phyloP scores from a whole-genome alignment of 2,329 filamentous ascomycete species.

The Fusarium tuaranense region DNA sequence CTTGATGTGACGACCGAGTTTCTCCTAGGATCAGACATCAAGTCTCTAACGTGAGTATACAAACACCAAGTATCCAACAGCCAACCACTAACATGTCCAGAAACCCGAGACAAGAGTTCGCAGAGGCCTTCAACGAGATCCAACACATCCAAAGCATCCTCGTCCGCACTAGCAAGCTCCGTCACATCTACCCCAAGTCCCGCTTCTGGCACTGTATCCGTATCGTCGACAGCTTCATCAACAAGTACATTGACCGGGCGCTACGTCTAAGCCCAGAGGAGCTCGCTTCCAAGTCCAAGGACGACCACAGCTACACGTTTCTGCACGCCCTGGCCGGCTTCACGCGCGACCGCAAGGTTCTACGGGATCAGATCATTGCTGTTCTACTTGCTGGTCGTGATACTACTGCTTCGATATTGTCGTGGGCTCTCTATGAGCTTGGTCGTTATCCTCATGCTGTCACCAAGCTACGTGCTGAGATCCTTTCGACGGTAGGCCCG shows the following conservation, averaged over 20 bases:
- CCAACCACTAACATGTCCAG: not conserved
- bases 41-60: constrained; percentile 64
- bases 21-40: constrained; percentile 81
- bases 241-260: constrained; percentile 80
- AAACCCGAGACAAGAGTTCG: constrained; percentile 74
- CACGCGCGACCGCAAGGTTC: constrained; percentile 76
- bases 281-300: constrained; percentile 77
- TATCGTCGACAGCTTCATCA: constrained; percentile 80
- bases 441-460: constrained; percentile 76
- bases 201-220: constrained; percentile 74
- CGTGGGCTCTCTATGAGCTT: constrained; percentile 87
- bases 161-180: constrained; percentile 73
- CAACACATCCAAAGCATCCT: constrained; percentile 79
- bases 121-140: constrained; percentile 84
- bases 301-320: constrained; percentile 82
- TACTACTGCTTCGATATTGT: constrained; percentile 85
- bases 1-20: constrained; percentile 91
- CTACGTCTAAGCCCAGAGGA: constrained; percentile 77
- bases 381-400: constrained; percentile 88
- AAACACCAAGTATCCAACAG: too few species aligned
- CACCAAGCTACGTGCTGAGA: constrained; percentile 77
- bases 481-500: constrained; percentile 74
- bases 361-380: constrained; percentile 87
- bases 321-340: constrained; percentile 86
- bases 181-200: constrained; percentile 70